These are phyloP conservation scores for Nakazawaea laoshanensis DNA, from an alignment of 805 yeast genomes.

Conservation along the genomic window DNA sequence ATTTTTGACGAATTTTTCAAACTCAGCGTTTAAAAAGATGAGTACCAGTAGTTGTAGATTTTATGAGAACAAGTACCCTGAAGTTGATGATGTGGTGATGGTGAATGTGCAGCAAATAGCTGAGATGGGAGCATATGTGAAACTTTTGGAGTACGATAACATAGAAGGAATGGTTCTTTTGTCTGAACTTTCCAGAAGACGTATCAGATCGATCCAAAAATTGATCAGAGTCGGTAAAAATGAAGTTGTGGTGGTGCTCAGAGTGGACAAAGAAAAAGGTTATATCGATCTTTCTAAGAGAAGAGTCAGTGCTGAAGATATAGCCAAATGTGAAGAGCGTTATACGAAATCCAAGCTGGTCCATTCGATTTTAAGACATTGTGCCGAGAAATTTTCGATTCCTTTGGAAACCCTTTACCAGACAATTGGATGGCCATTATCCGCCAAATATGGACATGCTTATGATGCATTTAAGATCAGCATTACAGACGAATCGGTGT, in stretches of 20 bases:
- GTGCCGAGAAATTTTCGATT: constrained; percentile 92
- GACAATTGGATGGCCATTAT: constrained; percentile 94
- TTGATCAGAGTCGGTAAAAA: constrained; percentile 96
- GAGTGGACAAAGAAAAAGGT: constrained; percentile 98
- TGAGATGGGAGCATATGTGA: constrained; percentile 99
- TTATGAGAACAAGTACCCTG: constrained; percentile 97
- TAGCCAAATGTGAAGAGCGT: constrained; percentile 93
- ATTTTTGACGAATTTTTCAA: neutral
- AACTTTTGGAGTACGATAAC: constrained; percentile 91
- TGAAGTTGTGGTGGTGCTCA: constrained; percentile 94
- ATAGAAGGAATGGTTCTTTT: constrained; percentile 98
- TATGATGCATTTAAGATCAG: constrained; percentile 96
- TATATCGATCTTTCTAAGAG: constrained; percentile 96
- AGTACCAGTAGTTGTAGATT: constrained; percentile 89
- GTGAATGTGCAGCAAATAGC: constrained; percentile 98
- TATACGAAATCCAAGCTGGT: constrained; percentile 96
- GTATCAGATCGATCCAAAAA: constrained; percentile 96
- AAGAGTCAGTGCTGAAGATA: constrained; percentile 96
- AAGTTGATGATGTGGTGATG: constrained; percentile 98
- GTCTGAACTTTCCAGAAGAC: constrained; percentile 95
- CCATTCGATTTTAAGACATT: constrained; percentile 95
- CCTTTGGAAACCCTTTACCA: constrained; percentile 81
- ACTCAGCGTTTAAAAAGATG: constrained; percentile 31
- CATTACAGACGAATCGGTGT: constrained; percentile 83
- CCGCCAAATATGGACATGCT: constrained; percentile 92